Percentiles rank a stretch among this genome's conserved stretches.
These are phyloP conservation scores for Pogostemon cablin DNA, from an alignment of 257 asterid genomes.

Conservation along the genomic window DNA sequence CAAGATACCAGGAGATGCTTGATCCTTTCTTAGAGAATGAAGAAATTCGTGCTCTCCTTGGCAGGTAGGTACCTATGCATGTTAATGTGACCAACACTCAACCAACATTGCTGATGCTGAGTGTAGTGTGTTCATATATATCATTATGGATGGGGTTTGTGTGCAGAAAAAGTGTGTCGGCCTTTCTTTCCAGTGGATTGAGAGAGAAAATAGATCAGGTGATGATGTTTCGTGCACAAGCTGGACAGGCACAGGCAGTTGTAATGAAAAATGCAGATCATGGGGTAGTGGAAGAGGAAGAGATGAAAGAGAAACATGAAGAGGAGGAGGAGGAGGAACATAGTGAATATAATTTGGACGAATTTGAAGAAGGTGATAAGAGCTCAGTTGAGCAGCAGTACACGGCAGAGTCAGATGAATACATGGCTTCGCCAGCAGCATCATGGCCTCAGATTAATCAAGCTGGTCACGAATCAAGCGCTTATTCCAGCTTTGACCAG, in stretches of 20 bases:
- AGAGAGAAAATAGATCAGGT: conserved; percentile 67
- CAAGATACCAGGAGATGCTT: conserved; percentile 90
- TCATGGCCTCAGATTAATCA: conserved; percentile 48
- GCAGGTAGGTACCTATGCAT: conserved; percentile 51
- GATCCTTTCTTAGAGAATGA: conserved; percentile 72
- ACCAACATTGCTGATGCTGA: too few species aligned
- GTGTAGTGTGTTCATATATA: too few species aligned
- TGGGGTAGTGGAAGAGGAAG: conserved; percentile 28
- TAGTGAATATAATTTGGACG: conserved; percentile 37
- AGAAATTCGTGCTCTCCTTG: conserved; percentile 71
- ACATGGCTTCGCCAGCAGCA: conserved; percentile 36
- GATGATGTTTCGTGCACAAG: conserved; percentile 60
- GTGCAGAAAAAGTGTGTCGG: conserved; percentile 78
- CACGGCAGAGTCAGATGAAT: conserved; percentile 37
- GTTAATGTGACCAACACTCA: too few species aligned
- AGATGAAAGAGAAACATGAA: conserved; percentile 20
- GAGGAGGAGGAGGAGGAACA: conserved; percentile 31
- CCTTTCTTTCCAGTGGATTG: conserved; percentile 70
- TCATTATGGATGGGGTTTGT: too few species aligned
- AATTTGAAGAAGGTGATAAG: conserved; percentile 47
- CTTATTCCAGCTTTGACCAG: conserved; percentile 38
- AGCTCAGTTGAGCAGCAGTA: conserved; percentile 45
- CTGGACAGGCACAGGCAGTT: conserved; percentile 40
- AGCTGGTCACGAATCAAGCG: conserved; percentile 37
- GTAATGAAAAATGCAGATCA: conserved; percentile 13